Percentiles rank a stretch among this genome's conserved stretches.
These are phyloP conservation scores for Neoboletus brunneissimus DNA, from an alignment of 768 basidiomycete genomes.

Conservation along the genomic window DNA sequence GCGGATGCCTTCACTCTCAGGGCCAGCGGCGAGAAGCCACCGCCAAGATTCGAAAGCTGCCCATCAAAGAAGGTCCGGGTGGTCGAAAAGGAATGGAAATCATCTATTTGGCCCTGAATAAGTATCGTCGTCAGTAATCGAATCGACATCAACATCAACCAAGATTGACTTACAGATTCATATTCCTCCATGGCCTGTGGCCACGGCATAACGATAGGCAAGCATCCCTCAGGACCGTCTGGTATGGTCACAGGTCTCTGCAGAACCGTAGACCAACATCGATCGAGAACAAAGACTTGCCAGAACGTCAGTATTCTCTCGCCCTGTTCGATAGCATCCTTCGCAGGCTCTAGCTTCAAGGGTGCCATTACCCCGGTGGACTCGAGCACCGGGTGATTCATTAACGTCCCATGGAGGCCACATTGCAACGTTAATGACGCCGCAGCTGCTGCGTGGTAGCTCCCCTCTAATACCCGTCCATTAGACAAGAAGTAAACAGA, in stretches of 20 bases:
- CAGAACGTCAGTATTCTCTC: slow-evolving; percentile 77
- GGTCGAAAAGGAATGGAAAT: slow-evolving; percentile 53
- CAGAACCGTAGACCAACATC: slow-evolving; percentile 75
- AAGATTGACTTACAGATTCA: slow-evolving; percentile 51
- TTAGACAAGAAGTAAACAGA: slow-evolving; percentile 76
- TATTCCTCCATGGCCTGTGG: slow-evolving; percentile 73
- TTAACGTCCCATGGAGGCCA: slow-evolving; percentile 54
- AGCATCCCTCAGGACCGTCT: slow-evolving; percentile 55
- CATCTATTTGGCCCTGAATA: slow-evolving; percentile 55
- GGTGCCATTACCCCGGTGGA: slow-evolving; percentile 33
- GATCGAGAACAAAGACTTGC: slow-evolving; percentile 80
- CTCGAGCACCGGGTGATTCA: slow-evolving; percentile 33
- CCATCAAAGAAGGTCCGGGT: slow-evolving; percentile 62
- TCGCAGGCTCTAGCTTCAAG: slow-evolving; percentile 55
- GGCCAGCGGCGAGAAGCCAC: slow-evolving; percentile 61
- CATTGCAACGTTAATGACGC: slow-evolving; percentile 71
- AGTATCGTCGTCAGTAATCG: slow-evolving; percentile 16
- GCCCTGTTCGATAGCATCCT: slow-evolving; percentile 59
- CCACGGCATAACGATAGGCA: slow-evolving; percentile 72
- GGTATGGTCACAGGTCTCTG: slow-evolving; percentile 65
- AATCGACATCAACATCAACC: slow-evolving; percentile 3
- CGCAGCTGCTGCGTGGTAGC: slow-evolving; percentile 73
- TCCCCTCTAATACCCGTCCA: slow-evolving; percentile 74
- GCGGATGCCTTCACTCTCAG: slow-evolving; percentile 76
- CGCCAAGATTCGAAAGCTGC: slow-evolving; percentile 44